phyloP scores from a whole-genome alignment of 2,329 filamentous ascomycete genomes.

The Arachnomyces sp. region DNA sequence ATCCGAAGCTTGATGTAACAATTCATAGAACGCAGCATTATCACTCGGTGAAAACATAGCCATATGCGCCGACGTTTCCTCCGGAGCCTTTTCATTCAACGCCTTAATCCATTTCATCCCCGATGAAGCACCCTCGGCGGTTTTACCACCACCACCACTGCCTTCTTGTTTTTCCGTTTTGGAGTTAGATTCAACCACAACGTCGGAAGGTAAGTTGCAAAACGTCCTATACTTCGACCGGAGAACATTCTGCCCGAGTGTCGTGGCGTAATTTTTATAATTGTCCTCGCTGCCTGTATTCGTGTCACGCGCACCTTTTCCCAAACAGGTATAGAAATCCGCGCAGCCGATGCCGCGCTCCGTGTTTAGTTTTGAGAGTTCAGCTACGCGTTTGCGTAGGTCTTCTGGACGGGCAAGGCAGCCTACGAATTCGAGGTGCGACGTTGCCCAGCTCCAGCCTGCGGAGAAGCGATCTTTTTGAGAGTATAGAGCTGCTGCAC shows the following conservation, averaged over 20 bases:
- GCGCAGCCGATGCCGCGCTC: constrained; percentile 68
- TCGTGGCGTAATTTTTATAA: constrained; percentile 18
- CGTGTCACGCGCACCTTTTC: constrained; percentile 50
- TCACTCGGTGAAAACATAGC: constrained; percentile 40
- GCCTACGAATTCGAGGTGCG: constrained; percentile 88
- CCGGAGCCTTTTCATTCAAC: constrained; percentile 68
- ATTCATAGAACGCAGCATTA: constrained; percentile 37
- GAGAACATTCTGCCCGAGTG: constrained; percentile 31
- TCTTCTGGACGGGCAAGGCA: constrained; percentile 80
- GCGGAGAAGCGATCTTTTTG: constrained; percentile 72
- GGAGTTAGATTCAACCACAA: constrained; percentile 19
- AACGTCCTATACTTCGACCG: constrained; percentile 67
- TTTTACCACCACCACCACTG: no score
- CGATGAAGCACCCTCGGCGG: constrained; percentile 17
- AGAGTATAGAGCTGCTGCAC: constrained; percentile 76
- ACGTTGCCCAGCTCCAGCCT: constrained; percentile 74
- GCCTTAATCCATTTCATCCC: constrained; percentile 59
- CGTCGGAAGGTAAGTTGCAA: constrained; percentile 66
- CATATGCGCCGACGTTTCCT: constrained; percentile 74
- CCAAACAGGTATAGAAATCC: constrained; percentile 81
- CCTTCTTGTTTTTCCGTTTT: constrained; percentile 21
- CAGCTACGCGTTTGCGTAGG: constrained; percentile 64
- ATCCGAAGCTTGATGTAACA: constrained; percentile 32
- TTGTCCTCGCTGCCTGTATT: constrained; percentile 19
- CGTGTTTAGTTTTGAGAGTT: constrained; percentile 56